Evolutionary conservation across 345 rosid genomes (phyloP), one percentile per base, ranked within the genome.

Genomic region (Cardamine chenopodiifolia): DNA sequence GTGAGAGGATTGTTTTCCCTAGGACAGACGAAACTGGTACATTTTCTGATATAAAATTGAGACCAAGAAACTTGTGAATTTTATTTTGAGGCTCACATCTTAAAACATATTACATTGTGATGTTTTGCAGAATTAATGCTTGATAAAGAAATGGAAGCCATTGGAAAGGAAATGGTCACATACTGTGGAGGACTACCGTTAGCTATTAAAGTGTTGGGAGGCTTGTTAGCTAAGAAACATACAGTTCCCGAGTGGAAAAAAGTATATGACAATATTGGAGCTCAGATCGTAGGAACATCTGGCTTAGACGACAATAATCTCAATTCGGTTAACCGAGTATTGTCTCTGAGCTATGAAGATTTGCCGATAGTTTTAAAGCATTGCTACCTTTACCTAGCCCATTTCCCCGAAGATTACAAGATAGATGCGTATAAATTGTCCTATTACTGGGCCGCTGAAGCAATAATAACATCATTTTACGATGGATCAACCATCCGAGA

Each of bases 371-470:
- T 2, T 28, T 39, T 53, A 22, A 68, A 68, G 39, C 72, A 68
- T 0, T 68, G 72, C 15, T 68, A 54, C 50, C 68, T 71, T 12
- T 47, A 35, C 34, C 39, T 71, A 19, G 70, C 70, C 0, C 58
- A 66, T 31, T 65, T 12, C 19, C 70, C 70, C 0, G 44, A 65
- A 65, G 60, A 83, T 31, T 50, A 1, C 12, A 56, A 56, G 1
- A 86, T 86, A 71, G 9, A 62, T 0, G 11, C 18, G 0, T 1
- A 23, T 23, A 2, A 23, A 1, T 23, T 86, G 28, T 50, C 71
- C 50, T 22, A 15, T n/a, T 69, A 77, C 37, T 86, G 83, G 89
- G 70, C 74, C 54, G 84, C 82, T 3, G 83, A 82, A 25, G 87
- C 85, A 17, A 34, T 65, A 11, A 63, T 63, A 63, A 45, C 32